These are phyloP conservation scores for Pseudonitzschia delicatissima DNA, from an alignment of 108 stramenopile genomes.

Conservation along the genomic window DNA sequence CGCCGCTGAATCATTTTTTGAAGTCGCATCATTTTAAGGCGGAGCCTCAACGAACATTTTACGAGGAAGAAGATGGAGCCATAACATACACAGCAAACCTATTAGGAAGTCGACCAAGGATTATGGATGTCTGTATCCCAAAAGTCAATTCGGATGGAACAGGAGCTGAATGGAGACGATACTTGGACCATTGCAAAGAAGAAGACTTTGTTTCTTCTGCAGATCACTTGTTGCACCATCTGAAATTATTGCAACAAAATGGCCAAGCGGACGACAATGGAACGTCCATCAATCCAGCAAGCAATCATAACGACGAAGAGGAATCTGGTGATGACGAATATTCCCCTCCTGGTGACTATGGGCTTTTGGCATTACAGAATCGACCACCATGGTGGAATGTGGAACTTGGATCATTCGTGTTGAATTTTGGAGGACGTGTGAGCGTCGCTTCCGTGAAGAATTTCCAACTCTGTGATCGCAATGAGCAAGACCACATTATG, in stretches of 20 bases:
- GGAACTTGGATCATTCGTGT: constrained; percentile 82
- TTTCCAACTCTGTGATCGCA: constrained; percentile 82
- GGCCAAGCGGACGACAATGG: constrained; percentile 20
- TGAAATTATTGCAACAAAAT: constrained; percentile 64
- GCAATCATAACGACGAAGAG: not conserved
- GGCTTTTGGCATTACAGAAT: constrained; percentile 74
- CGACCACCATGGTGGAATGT: constrained; percentile 89
- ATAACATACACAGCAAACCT: constrained; percentile 87
- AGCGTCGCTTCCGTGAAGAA: constrained; percentile 89
- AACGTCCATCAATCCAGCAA: constrained; percentile 4
- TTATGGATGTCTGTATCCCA: constrained; percentile 90
- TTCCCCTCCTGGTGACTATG: constrained; percentile 48
- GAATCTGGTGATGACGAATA: not conserved
- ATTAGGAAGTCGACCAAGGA: constrained; percentile 80
- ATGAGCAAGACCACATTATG: constrained; percentile 77
- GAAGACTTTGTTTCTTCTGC: constrained; percentile 9
- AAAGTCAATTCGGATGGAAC: constrained; percentile 51
- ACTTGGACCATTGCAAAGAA: constrained; percentile 26
- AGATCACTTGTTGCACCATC: constrained; percentile 62
- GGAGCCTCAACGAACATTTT: not conserved
- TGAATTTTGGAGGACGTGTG: constrained; percentile 87
- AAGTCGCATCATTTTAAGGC: constrained; percentile 17
- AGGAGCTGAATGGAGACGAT: constrained; percentile 45
- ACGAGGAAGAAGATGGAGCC: constrained; percentile 72
- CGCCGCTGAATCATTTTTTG: constrained; percentile 38